Evolutionary conservation across 257 asterid species (phyloP).

Genomic region (Cruciata laevipes): DNA sequence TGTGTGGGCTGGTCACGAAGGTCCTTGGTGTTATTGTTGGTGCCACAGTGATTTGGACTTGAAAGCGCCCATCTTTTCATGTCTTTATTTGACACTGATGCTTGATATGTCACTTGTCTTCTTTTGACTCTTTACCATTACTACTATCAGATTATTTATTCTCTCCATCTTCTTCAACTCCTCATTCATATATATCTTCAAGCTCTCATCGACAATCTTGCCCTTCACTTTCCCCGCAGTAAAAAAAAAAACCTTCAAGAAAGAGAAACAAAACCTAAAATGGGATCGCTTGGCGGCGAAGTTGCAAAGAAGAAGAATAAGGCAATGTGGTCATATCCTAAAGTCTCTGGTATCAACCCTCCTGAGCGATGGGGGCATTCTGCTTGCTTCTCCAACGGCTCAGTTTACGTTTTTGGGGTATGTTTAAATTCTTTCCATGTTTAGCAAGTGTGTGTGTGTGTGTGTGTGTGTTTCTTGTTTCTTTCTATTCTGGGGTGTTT

Average conservation of each 20-base stretch:
- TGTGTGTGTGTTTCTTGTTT: background rate
- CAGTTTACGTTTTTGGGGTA: conserved; percentile 78
- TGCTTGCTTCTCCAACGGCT: conserved; percentile 69
- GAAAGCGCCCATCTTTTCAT: conserved; percentile 99
- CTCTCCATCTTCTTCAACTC: conserved; percentile 12
- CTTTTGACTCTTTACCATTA: conserved; percentile 39
- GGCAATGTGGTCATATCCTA: conserved; percentile 76
- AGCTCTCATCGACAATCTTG: conserved; percentile 5
- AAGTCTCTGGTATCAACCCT: conserved; percentile 61
- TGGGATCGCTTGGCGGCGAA: conserved; percentile 61
- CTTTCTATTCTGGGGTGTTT: conserved; percentile 25
- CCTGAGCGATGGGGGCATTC: conserved; percentile 99
- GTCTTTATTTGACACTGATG: conserved; percentile 91
- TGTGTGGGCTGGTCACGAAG: conserved; percentile 20
- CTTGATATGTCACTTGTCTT: conserved; percentile 78
- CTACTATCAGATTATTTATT: background rate
- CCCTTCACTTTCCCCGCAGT: background rate
- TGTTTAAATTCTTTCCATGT: conserved; percentile 21
- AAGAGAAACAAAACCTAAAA: conserved; percentile 2
- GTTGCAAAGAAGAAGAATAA: conserved; percentile 43
- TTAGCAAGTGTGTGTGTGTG: background rate
- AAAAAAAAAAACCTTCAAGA: background rate
- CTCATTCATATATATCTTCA: conserved; percentile 3
- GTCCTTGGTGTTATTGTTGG: conserved; percentile 31
- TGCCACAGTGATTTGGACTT: conserved; percentile 83